Evolutionary conservation across 345 rosid species (phyloP).

Genomic region (Acer campestre): DNA sequence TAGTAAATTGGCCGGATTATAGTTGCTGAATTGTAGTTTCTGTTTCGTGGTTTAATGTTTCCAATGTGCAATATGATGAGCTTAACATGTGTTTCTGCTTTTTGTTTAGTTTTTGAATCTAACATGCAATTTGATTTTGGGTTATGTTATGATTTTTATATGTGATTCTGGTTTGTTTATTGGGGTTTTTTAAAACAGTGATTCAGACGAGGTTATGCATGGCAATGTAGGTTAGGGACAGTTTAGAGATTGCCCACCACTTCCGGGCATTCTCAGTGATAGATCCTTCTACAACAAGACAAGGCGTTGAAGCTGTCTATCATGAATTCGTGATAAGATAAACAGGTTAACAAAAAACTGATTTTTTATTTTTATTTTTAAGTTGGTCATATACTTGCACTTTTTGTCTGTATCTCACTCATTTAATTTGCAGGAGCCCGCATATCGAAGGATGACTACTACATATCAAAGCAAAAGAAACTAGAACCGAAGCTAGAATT

Average conservation of each 20-base stretch:
- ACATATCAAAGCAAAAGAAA: conserved; percentile 15
- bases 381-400: no score
- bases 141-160: neutral
- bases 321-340: conserved; percentile 86
- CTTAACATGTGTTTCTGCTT: neutral
- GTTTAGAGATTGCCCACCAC: conserved; percentile 97
- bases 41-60: neutral
- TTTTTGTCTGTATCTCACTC: no score
- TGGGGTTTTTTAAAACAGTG: conserved; percentile 48
- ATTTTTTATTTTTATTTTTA: no score
- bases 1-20: neutral
- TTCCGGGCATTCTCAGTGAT: conserved; percentile 86
- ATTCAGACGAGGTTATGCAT: conserved; percentile 76
- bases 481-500: conserved; percentile 33
- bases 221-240: conserved; percentile 96
- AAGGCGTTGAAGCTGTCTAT: conserved; percentile 77
- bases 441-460: conserved; percentile 19
- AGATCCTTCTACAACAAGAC: conserved; percentile 49
- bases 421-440: neutral
- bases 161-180: neutral
- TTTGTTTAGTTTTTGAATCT: neutral
- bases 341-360: conserved; percentile 14
- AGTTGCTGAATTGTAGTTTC: neutral
- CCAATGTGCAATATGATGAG: neutral
- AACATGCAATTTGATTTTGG: neutral